Percentiles rank a stretch among this genome's conserved stretches.
Evolutionary conservation across 805 yeast genomes (phyloP).

Genomic region (Kodamaea restingae): DNA sequence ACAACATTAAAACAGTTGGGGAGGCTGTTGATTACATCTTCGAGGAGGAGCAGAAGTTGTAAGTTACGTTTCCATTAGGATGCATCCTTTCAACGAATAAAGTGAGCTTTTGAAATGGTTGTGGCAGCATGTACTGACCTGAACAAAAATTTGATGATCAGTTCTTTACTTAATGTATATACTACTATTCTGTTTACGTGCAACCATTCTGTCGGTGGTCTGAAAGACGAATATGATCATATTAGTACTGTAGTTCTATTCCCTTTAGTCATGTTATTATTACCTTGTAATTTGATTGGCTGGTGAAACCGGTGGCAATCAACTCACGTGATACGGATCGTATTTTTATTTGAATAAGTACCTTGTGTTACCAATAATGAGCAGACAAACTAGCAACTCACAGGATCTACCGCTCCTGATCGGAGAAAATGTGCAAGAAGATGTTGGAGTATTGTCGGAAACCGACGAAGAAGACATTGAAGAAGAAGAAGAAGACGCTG

Average conservation of each 20-base stretch:
- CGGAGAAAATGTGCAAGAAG: conserved; percentile 9
- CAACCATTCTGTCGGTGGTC: background rate
- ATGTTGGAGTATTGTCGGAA: conserved; percentile 11
- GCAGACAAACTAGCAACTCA: background rate
- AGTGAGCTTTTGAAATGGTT: background rate
- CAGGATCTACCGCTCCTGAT: conserved; percentile 11
- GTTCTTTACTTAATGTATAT: background rate
- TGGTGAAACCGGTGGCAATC: background rate
- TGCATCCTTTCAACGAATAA: background rate
- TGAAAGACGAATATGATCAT: background rate
- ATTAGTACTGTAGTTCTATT: background rate
- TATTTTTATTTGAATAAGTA: background rate
- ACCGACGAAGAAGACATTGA: conserved; percentile 23
- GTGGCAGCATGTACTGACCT: background rate
- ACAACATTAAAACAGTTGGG: conserved; percentile 87
- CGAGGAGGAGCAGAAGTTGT: conserved; percentile 51
- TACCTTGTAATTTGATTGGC: background rate
- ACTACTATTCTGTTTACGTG: background rate
- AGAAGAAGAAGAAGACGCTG: conserved; percentile 19
- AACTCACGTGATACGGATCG: conserved; percentile 2
- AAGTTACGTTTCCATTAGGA: conserved; percentile 7
- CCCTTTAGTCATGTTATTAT: background rate
- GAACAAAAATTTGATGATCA: background rate
- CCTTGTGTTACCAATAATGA: background rate
- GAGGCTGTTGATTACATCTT: conserved; percentile 88